A percentile compares a stretch with the other conserved stretches of the same genome.
phyloP scores from a whole-genome alignment of 2,329 filamentous ascomycete species.

The Monilinia vaccinii-corymbosi region DNA sequence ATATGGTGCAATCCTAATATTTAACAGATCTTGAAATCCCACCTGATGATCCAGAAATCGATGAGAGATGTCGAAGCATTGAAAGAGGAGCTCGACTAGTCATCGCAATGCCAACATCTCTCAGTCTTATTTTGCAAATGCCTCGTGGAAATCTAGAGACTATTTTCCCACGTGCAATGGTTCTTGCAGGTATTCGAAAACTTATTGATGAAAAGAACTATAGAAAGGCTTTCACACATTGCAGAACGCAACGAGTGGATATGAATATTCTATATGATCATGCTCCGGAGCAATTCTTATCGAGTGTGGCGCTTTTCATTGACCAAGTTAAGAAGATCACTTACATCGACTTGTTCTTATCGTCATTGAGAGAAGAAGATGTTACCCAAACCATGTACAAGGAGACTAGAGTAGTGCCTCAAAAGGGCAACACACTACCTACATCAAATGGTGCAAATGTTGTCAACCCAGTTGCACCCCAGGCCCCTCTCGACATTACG shows the following conservation, averaged over 20 bases:
- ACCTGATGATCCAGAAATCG: slow-evolving; percentile 77
- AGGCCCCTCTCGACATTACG: slow-evolving; percentile 14
- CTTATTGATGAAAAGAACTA: slow-evolving; percentile 78
- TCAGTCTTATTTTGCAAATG: slow-evolving; percentile 86
- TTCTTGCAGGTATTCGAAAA: slow-evolving; percentile 78
- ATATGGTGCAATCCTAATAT: slow-evolving; percentile 1
- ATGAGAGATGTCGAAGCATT: slow-evolving; percentile 85
- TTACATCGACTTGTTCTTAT: slow-evolving; percentile 85
- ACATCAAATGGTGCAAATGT: slow-evolving; percentile 15
- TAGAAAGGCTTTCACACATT: slow-evolving; percentile 73
- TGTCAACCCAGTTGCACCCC: background rate
- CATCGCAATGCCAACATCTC: slow-evolving; percentile 79
- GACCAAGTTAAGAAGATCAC: slow-evolving; percentile 74
- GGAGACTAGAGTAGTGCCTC: slow-evolving; percentile 55
- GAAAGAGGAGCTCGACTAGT: slow-evolving; percentile 83
- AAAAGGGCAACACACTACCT: slow-evolving; percentile 26
- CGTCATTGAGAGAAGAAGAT: slow-evolving; percentile 80
- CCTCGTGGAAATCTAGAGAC: slow-evolving; percentile 93
- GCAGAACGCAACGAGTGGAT: slow-evolving; percentile 87
- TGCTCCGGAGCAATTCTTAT: slow-evolving; percentile 75
- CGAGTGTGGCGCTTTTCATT: slow-evolving; percentile 66
- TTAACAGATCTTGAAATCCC: slow-evolving; percentile 69
- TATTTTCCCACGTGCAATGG: slow-evolving; percentile 85
- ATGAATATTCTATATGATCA: slow-evolving; percentile 98
- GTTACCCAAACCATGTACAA: slow-evolving; percentile 91